phyloP scores from a whole-genome alignment of 768 basidiomycete species.

The Auricularia heimuer region DNA sequence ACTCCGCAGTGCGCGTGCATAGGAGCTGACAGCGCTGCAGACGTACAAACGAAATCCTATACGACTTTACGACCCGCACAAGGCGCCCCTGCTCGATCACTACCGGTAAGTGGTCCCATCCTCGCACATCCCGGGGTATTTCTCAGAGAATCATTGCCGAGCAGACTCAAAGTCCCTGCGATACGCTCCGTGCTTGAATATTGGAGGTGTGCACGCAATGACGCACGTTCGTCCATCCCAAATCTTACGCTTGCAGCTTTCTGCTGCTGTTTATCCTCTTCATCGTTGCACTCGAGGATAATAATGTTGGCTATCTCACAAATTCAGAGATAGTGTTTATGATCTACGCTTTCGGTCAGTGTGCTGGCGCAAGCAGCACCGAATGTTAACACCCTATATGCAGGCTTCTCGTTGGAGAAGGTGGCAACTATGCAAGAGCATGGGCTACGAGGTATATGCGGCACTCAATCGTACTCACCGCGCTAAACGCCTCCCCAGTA shows the following conservation, averaged over 20 bases:
- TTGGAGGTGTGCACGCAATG: slow-evolving; percentile 44
- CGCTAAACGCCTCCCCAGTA: background rate
- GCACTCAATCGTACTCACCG: background rate
- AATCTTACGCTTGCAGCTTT: slow-evolving; percentile 39
- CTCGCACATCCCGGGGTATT: background rate
- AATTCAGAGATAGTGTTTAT: slow-evolving; percentile 65
- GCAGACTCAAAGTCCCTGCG: slow-evolving; percentile 83
- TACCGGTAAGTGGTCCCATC: slow-evolving; percentile 52
- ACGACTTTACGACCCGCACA: slow-evolving; percentile 90
- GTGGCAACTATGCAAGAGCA: slow-evolving; percentile 94
- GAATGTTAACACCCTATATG: slow-evolving; percentile 34
- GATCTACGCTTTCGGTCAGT: slow-evolving; percentile 34
- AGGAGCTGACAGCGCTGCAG: slow-evolving; percentile 28
- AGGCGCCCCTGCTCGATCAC: slow-evolving; percentile 88
- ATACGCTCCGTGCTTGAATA: slow-evolving; percentile 88
- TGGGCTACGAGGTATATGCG: slow-evolving; percentile 64
- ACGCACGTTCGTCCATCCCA: too few species aligned
- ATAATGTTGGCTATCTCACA: slow-evolving; percentile 53
- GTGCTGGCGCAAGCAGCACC: background rate
- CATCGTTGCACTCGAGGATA: slow-evolving; percentile 68
- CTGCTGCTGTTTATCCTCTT: slow-evolving; percentile 71
- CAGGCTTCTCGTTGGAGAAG: slow-evolving; percentile 87
- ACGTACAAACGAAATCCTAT: slow-evolving; percentile 89
- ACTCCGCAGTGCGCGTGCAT: too few species aligned
- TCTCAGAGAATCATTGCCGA: slow-evolving; percentile 5